Evolutionary conservation across 2,329 filamentous ascomycete genomes (phyloP), one percentile per base, ranked within the genome.

Genomic region (Bipolaris oryzae): DNA sequence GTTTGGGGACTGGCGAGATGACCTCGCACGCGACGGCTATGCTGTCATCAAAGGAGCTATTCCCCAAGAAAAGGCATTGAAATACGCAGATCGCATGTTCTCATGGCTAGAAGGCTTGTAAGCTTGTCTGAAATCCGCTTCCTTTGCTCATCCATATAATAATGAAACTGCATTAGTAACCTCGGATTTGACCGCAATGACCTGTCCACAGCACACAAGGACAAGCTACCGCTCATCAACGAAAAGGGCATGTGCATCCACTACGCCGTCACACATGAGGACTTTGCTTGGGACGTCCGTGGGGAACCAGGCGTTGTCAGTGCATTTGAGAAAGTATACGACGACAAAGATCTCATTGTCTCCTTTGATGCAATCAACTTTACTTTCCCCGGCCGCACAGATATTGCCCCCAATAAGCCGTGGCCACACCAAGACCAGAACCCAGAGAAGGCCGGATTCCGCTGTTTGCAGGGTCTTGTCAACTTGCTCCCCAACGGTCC

Each of bases 381-480:
- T 33, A 71, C 70, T 2, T 68, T 78, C 9, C 50, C 47, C 28
- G 70, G 71, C 58, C 70, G 71, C 38, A 66, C 59, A 16, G 61
- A 70, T 18, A 64, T 70, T 25, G 47, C 73, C 3, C 55, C 58
- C 20, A 65, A 67, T 25, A 63, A 68, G 55, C 53, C 57, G 7
- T 79, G 77, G 77, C 70, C 72, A 23, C 77, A 79, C 46, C 62
- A 67, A 43, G 69, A 71, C 28, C 68, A 72, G 34, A 62, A 61
- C 20, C 69, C 68, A 3, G 44, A 44, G 6, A 61, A 76, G 77
- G 74, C 73, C 11, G 82, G 81, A 0, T 82, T 84, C 66, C 76
- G 80, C 2, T 84, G 82, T 60, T 72, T 82, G 2, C 82, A 84
- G 57, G 82, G 82, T 4, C 73, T 84, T 0, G 79, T 84, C 1